Evolutionary conservation across 1,284 basidiomycete genomes (phyloP).

Genomic region (Veloporphyrellus conicus): DNA sequence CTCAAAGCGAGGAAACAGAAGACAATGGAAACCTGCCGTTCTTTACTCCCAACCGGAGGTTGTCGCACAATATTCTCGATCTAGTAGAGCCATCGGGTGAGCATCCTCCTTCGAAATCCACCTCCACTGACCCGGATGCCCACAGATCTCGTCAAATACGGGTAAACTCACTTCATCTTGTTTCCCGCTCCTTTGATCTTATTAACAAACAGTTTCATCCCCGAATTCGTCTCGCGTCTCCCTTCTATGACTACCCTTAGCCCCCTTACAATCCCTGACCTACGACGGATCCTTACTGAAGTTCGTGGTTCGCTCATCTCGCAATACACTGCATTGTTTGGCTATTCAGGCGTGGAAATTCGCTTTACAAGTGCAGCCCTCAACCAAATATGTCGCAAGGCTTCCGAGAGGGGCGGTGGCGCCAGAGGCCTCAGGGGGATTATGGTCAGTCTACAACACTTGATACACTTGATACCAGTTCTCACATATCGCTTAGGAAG

Average conservation of each 20-base stretch:
- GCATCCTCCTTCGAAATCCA: conserved; percentile 10
- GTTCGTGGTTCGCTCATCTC: conserved; percentile 87
- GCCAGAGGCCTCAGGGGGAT: conserved; percentile 86
- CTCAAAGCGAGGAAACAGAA: conserved; percentile 36
- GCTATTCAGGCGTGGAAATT: conserved; percentile 76
- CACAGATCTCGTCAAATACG: conserved; percentile 79
- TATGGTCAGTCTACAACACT: conserved; percentile 53
- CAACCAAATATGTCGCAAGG: conserved; percentile 75
- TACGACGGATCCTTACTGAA: conserved; percentile 87
- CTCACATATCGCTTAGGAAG: conserved; percentile 50
- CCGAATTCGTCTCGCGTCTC: conserved; percentile 88
- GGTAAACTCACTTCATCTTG: conserved; percentile 43
- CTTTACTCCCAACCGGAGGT: conserved; percentile 66
- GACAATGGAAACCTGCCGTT: conserved; percentile 48
- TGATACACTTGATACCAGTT: neutral
- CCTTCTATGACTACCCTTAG: conserved; percentile 83
- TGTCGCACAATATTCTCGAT: conserved; percentile 51
- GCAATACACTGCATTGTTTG: conserved; percentile 83
- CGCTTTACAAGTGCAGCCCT: conserved; percentile 73
- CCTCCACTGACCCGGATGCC: conserved; percentile 3
- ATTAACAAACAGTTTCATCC: conserved; percentile 65
- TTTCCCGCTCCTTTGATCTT: conserved; percentile 8
- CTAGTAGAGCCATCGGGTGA: conserved; percentile 64
- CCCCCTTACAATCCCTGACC: conserved; percentile 68
- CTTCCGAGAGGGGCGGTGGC: conserved; percentile 78